A percentile compares a stretch with the other conserved stretches of the same genome.
phyloP scores from a whole-genome alignment of 129 eudicot species.

The Solidago caesia region DNA sequence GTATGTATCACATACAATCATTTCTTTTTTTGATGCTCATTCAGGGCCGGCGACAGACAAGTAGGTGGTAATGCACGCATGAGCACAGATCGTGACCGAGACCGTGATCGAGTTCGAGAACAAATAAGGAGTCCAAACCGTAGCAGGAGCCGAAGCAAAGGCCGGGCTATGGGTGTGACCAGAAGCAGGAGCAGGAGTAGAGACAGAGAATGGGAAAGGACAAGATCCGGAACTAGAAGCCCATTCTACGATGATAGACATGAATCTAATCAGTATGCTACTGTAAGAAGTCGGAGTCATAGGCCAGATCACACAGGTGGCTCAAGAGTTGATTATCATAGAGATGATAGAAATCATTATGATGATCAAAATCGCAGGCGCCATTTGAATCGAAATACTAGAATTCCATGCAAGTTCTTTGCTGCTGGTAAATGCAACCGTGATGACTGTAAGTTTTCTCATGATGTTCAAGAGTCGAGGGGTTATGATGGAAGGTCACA shows the following conservation, averaged over 20 bases:
- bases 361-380: constrained; percentile 36
- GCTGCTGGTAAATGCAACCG: constrained; percentile 63
- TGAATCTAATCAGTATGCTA: constrained; percentile 40
- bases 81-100: constrained; percentile 14
- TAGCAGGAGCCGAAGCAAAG: constrained; percentile 30
- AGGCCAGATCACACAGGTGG: constrained; percentile 24
- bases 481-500: constrained; percentile 33
- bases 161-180: constrained; percentile 27
- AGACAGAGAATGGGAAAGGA: constrained; percentile 42
- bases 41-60: constrained; percentile 28
- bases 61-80: constrained; percentile 16
- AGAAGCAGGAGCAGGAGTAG: constrained; percentile 55
- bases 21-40: not conserved
- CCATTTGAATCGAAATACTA: constrained; percentile 36
- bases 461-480: constrained; percentile 39
- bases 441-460: constrained; percentile 70
- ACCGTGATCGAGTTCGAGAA: constrained; percentile 1
- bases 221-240: constrained; percentile 45
- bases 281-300: constrained; percentile 35
- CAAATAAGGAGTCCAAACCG: constrained; percentile 13
- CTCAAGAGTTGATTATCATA: constrained; percentile 34
- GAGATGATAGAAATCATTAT: constrained; percentile 35
- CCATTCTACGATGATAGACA: constrained; percentile 41
- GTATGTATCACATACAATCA: not conserved
- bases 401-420: constrained; percentile 59